A percentile compares a stretch with the other conserved stretches of the same genome.
Conservation (phyloP, 2,329 filamentous ascomycete species). For the Drechslerella dactyloides region DNA sequence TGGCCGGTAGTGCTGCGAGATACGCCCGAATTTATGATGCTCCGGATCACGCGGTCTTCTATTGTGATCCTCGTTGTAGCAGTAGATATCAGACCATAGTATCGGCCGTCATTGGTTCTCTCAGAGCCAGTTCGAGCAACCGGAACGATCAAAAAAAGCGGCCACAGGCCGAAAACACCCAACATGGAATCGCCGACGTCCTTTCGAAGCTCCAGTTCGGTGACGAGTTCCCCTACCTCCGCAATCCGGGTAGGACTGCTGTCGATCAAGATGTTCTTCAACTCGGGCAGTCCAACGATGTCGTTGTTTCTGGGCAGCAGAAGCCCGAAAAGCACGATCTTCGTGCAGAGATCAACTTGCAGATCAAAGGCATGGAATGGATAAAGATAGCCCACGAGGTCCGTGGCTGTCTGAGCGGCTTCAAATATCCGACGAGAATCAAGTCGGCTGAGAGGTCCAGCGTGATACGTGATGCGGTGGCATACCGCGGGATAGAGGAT, state of each 20-base stretch:
- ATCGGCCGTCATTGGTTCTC: not conserved
- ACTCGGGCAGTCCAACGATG: not conserved
- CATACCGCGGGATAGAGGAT: conserved; percentile 35
- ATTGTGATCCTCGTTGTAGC: conserved; percentile 5
- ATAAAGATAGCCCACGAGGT: conserved; percentile 18
- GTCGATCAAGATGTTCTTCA: conserved; percentile 8
- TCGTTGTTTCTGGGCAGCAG: not conserved
- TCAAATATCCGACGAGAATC: not conserved
- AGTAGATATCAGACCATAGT: not conserved
- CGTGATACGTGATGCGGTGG: conserved; percentile 16
- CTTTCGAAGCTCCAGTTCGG: not conserved
- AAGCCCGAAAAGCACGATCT: conserved; percentile 14
- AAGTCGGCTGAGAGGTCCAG: not conserved
- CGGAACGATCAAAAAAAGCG: not conserved
- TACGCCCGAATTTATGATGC: not conserved
- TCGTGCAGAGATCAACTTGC: conserved; percentile 25
- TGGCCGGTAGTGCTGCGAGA: not conserved
- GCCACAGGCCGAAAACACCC: not conserved
- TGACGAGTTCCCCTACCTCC: not conserved
- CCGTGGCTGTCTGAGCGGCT: conserved; percentile 5
- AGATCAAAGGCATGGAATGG: conserved; percentile 30
- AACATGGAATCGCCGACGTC: too few species aligned
- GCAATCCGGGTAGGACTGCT: not conserved
- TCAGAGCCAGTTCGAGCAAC: not conserved
- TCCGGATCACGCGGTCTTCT: conserved; percentile 6